These are phyloP conservation scores for Drosera capensis DNA, from an alignment of 148 eudicot species.

Conservation along the genomic window DNA sequence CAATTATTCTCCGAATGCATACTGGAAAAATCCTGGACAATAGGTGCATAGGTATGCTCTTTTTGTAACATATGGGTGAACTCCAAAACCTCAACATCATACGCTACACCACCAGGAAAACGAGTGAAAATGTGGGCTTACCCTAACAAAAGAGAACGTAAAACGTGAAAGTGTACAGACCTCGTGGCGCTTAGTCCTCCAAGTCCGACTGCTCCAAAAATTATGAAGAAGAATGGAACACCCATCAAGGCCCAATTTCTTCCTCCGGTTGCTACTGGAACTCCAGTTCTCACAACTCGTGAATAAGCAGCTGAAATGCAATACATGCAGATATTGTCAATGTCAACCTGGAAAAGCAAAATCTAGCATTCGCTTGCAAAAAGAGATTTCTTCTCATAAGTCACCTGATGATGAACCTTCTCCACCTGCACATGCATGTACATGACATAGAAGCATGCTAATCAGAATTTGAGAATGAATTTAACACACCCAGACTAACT, in stretches of 20 bases:
- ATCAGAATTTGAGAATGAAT: too few species aligned
- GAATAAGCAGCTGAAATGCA: slow-evolving; percentile 16
- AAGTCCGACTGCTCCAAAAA: slow-evolving; percentile 44
- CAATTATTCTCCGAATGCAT: too few species aligned
- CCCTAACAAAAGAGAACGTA: neutral
- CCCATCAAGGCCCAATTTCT: slow-evolving; percentile 28
- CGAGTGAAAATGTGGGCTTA: neutral
- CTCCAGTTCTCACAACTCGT: slow-evolving; percentile 52
- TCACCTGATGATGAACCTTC: slow-evolving; percentile 27
- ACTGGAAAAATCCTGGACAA: too few species aligned
- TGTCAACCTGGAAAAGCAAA: neutral
- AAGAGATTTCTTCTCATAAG: neutral
- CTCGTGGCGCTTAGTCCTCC: slow-evolving; percentile 55
- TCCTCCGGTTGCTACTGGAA: slow-evolving; percentile 33
- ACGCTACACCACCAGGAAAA: neutral
- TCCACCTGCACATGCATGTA: slow-evolving; percentile 26
- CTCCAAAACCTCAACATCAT: too few species aligned
- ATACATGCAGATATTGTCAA: too few species aligned
- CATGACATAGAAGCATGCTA: slow-evolving; percentile 1
- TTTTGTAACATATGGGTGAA: too few species aligned
- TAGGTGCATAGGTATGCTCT: too few species aligned
- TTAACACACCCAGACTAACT: neutral
- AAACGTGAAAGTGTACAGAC: slow-evolving; percentile 15
- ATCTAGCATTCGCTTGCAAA: neutral
- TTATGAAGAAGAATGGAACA: slow-evolving; percentile 52